Base-by-base conservation (phyloP, 2,329 filamentous ascomycete genomes). In the Boeremia exigua region DNA sequence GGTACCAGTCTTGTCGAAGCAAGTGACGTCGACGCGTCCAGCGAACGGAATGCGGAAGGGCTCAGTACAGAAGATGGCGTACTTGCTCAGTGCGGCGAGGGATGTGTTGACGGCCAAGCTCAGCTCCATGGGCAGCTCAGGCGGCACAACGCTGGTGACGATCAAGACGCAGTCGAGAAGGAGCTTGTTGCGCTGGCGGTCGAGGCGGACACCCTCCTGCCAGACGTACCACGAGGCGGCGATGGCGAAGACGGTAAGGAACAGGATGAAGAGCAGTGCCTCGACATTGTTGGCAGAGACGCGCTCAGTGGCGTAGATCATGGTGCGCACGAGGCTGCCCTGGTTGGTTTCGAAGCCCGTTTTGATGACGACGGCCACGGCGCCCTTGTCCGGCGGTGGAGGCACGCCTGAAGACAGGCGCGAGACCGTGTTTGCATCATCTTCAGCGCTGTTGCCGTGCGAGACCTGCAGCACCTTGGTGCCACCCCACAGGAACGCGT, bases 161-260 rank as follows among this genome's bases (percentile, higher is more conserved):
- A 99, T 99, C 75, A 99, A 88, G 77, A 99, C 86, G 74, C 96
- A 99, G 79, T 99, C 96, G 49, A 99, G 86, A 56, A 99, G 85
- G 34, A 99, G 86, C 85, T 99, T 99, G 42, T 94, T 98, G 62
- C 95, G 89, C 82, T 99, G 98, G 73, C 95, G 89, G 71, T 98
- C 94, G 79, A 90, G 92, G 73, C 86, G 85, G 50, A 99, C 94
- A 80, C 95, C 96, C 78, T 99, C 94, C 59, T 93, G 87, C 95
- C 95, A 99, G 56, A 99, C 95, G 75, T 99, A 99, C 93, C 95
- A 97, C 11, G 95, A 96, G 48, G 95, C 95, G 52, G 95, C 96
- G 74, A 99, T 86, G 68, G 96, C 96, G 79, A 99, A 99, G 68
- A 98, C 86, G 50, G 96, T 85, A 27, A 99, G 84, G 83, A 99